Percentiles rank a stretch among this genome's conserved stretches.
phyloP scores from a whole-genome alignment of 306 rosid genomes.

The Boehmeria nivea region DNA sequence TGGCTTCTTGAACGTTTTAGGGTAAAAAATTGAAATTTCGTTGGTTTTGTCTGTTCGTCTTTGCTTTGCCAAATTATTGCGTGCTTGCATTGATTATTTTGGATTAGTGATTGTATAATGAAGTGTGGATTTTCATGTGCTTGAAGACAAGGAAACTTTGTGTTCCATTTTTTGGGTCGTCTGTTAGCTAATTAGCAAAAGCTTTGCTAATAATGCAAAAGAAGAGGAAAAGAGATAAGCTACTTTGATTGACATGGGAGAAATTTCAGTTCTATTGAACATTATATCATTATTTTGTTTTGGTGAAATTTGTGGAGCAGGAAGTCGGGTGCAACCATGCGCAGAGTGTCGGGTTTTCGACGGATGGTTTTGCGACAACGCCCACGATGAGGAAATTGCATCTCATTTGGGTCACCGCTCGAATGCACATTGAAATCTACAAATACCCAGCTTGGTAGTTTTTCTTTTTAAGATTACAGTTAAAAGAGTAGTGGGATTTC shows the following conservation, averaged over 20 bases:
- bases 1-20: not conserved
- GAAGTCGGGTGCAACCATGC: constrained; percentile 99
- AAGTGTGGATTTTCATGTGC: too few species aligned
- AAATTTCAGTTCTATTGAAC: not conserved
- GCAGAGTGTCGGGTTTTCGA: constrained; percentile 90
- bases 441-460: constrained; percentile 90
- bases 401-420: constrained; percentile 98
- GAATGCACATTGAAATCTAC: constrained; percentile 97
- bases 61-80: too few species aligned
- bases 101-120: too few species aligned
- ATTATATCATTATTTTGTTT: not conserved
- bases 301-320: constrained; percentile 38
- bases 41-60: too few species aligned
- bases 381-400: constrained; percentile 86
- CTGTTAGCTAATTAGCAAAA: too few species aligned
- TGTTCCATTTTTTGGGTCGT: too few species aligned
- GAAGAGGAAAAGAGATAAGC: too few species aligned
- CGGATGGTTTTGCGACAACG: constrained; percentile 92
- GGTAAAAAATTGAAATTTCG: not conserved
- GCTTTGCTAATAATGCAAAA: too few species aligned
- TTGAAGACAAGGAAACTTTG: too few species aligned
- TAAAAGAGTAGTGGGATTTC: constrained; percentile 8
- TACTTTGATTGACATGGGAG: not conserved
- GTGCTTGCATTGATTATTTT: too few species aligned
- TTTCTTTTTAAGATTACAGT: not conserved